Evolutionary conservation across 1,284 basidiomycete genomes (phyloP), one percentile per base, ranked within the genome.

Genomic region (Ganoderma resinaceum): DNA sequence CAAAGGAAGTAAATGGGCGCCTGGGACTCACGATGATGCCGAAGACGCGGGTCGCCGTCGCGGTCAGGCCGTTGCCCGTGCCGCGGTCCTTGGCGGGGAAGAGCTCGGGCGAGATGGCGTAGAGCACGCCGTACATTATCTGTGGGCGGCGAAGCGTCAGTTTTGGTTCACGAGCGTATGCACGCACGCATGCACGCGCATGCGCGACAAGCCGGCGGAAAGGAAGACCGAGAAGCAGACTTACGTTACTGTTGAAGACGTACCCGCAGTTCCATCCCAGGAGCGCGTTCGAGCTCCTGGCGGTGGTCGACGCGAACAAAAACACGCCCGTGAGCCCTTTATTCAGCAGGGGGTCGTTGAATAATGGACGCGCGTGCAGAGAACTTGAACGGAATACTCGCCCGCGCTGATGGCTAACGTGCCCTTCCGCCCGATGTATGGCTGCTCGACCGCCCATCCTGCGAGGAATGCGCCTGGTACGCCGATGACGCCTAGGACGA

Each of bases 81-180:
- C 88, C 90, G 65, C 92, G 81, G 71, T 91, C 88, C 71, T 88
- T 91, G 2, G 91, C 89, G 3, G 91, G 91, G 81, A 94, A 93
- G 11, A 93, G 76, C 77, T 94, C 91, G 1, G 89, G 89, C 0
- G 89, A 88, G 58, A 90, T 74, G 12, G 91, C 90, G 73, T 93
- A 94, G 66, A 93, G 79, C 0, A 93, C 90, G 18, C 91, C 91
- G 70, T 93, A 93, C 91, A 94, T 93, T 68, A 93, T 82, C 80
- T 86, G 75, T 23, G 31, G 53, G 35, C 52, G 26, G n/a, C 8
- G 61, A 46, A 20, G 35, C n/a, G 35, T 53, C 38, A 57, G 52
- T 23, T 60, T 14, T 31, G 14, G 29, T 9, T 8, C 52, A 31
- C 7, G 12, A 14, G 20, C 11, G 26, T 33, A 11, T 40, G 59